Conservation (phyloP, 352 stramenopile species). For the Pythium biforme region DNA sequence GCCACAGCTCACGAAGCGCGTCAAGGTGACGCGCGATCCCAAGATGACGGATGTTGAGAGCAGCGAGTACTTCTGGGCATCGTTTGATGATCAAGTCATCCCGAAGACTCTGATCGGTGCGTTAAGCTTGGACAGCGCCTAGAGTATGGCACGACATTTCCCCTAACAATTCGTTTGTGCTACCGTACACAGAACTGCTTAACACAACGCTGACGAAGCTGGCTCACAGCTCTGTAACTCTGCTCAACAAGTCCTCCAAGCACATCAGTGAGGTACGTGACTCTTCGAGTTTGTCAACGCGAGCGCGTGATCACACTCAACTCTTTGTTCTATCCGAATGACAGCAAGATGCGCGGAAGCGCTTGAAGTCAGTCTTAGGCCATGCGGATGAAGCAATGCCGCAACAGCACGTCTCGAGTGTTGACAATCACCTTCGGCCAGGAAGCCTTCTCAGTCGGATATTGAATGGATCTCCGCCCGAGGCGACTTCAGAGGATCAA, state of each 20-base stretch:
- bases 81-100: constrained; percentile 61
- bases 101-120: constrained; percentile 74
- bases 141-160: not conserved
- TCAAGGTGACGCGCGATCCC: constrained; percentile 41
- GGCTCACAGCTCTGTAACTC: constrained; percentile 48
- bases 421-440: constrained; percentile 3
- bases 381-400: constrained; percentile 12
- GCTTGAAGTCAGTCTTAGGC: constrained; percentile 18
- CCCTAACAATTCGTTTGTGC: not conserved
- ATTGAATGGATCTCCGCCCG: constrained; percentile 10
- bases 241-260: constrained; percentile 48
- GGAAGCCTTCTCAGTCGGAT: constrained; percentile 20
- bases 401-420: not conserved
- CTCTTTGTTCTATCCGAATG: not conserved
- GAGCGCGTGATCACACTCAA: not conserved
- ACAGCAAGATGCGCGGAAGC: constrained; percentile 20
- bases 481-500: constrained; percentile 6
- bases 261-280: constrained; percentile 38
- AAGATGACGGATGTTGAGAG: constrained; percentile 19
- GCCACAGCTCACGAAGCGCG: constrained; percentile 47
- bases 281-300: not conserved
- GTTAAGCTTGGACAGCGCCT: not conserved
- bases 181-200: constrained; percentile 66
- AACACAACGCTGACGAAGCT: constrained; percentile 69
- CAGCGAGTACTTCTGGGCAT: constrained; percentile 62